Conservation (phyloP, 495 filamentous ascomycete genomes). For the Talaromyces wortmannii region DNA sequence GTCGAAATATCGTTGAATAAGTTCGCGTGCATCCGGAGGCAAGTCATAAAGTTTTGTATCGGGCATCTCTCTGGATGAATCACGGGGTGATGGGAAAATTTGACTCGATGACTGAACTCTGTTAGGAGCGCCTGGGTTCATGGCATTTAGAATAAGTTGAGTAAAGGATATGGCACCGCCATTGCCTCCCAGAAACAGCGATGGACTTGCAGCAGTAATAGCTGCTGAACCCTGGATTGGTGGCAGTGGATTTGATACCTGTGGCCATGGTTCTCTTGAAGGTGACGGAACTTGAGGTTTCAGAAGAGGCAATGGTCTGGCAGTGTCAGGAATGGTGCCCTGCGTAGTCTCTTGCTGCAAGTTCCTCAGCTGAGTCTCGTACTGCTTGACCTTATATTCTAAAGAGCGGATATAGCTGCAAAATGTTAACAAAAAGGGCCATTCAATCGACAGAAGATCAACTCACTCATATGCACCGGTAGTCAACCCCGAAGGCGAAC, state of each 20-base stretch:
- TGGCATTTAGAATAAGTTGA: constrained; percentile 4
- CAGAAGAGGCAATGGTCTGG: not conserved
- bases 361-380: constrained; percentile 1
- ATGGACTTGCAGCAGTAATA: constrained; percentile 1
- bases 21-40: not conserved
- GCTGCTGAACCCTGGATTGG: not conserved
- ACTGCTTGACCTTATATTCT: constrained; percentile 4
- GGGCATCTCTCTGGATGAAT: constrained; percentile 6
- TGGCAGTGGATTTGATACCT: not conserved
- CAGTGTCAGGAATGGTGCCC: not conserved
- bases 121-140: constrained; percentile 1
- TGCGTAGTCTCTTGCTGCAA: not conserved
- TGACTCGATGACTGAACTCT: constrained; percentile 4
- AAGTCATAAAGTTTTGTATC: constrained; percentile 6
- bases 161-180: constrained; percentile 3
- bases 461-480: constrained; percentile 1
- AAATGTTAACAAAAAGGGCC: not conserved
- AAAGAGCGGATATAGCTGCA: constrained; percentile 3
- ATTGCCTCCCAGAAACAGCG: constrained; percentile 2
- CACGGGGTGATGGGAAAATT: constrained; percentile 5
- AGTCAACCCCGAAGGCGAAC: not conserved
- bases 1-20: constrained; percentile 3
- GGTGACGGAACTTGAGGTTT: not conserved
- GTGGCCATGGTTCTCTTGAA: not conserved
- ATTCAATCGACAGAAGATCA: not conserved